Conservation (phyloP, 2,329 filamentous ascomycete genomes). For the Sporothrix variecibatus region DNA sequence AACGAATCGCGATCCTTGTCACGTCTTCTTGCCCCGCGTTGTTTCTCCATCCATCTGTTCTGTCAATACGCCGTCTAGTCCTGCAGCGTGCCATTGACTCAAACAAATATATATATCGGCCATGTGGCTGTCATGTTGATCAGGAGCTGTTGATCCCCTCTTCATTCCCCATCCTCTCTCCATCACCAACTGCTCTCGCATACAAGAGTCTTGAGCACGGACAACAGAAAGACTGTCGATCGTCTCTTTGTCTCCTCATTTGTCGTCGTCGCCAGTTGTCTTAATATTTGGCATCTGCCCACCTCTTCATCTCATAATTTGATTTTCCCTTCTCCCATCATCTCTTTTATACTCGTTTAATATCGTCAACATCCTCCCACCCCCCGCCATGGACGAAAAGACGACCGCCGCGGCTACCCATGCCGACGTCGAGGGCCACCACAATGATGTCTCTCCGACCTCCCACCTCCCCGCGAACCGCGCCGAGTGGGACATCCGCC, state of each 20-base stretch:
- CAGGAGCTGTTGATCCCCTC: background rate
- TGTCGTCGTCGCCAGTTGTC: background rate
- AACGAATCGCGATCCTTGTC: background rate
- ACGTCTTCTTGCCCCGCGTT: background rate
- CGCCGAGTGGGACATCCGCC: constrained; percentile 15
- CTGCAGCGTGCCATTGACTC: background rate
- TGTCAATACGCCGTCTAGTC: background rate
- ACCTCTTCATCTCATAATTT: background rate
- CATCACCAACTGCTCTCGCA: background rate
- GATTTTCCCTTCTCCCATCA: background rate
- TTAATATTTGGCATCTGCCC: background rate
- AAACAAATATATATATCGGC: constrained; percentile 19
- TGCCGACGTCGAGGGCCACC: background rate
- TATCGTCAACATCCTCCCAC: background rate
- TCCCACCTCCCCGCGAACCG: background rate
- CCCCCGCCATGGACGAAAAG: constrained; percentile 4
- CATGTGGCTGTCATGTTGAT: constrained; percentile 20
- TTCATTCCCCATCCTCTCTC: background rate
- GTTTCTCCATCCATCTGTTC: too few relatives aligned
- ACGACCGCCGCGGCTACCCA: background rate
- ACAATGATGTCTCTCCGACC: background rate
- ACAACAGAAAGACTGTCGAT: background rate
- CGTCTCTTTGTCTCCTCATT: background rate
- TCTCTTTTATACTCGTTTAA: background rate
- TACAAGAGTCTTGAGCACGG: background rate